Percentiles rank a stretch among this genome's conserved stretches.
phyloP scores from a whole-genome alignment of 2,329 filamentous ascomycete species.

The Atkinsonella texensis region DNA sequence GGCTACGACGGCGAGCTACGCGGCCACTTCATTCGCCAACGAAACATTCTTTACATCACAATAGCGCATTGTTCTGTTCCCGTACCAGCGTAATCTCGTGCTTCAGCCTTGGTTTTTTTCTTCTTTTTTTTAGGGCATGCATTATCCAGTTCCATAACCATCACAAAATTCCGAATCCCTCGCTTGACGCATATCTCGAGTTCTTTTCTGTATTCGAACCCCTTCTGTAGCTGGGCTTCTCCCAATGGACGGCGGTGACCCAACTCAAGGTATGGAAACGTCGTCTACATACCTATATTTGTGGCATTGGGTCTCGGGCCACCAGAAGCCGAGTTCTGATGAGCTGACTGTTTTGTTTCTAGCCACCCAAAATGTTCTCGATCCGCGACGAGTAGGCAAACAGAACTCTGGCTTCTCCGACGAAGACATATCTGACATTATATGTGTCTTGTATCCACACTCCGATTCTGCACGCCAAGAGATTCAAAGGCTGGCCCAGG shows the following conservation, averaged over 20 bases:
- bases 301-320: too few species aligned
- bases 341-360: neutral
- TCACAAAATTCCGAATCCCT: neutral
- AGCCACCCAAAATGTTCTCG: conserved; percentile 40
- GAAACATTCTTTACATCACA: neutral
- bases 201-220: neutral
- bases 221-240: conserved; percentile 13
- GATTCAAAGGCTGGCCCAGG: conserved; percentile 40
- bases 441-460: conserved; percentile 76
- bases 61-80: neutral
- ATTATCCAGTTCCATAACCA: neutral
- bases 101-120: neutral
- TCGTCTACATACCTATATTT: neutral
- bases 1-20: neutral
- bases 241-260: conserved; percentile 33
- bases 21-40: neutral
- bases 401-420: conserved; percentile 75
- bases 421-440: conserved; percentile 74
- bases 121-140: neutral
- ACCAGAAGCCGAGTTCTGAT: neutral
- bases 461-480: conserved; percentile 61
- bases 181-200: neutral
- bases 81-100: neutral
- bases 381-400: conserved; percentile 66
- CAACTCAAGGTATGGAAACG: conserved; percentile 26